Evolutionary conservation across 2,329 filamentous ascomycete genomes (phyloP), one percentile per base, ranked within the genome.

Genomic region (Corynespora cassiicola): DNA sequence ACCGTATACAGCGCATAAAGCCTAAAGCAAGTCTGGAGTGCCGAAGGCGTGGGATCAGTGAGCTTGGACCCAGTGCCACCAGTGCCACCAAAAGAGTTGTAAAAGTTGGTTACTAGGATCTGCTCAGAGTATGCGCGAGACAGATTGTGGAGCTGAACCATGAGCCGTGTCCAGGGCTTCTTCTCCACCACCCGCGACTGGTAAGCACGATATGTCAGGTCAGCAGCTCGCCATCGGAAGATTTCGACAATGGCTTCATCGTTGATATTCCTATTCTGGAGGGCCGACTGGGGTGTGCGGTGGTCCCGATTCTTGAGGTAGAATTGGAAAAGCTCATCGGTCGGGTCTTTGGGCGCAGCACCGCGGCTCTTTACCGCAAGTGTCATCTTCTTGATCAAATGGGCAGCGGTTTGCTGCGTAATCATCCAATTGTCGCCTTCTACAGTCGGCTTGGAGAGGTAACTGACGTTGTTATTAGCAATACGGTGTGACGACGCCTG

Each of bases 371-470:
- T 54, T 5, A 70, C 65, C 4, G 70, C 69, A 18, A 63, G 53
- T 18, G 67, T 57, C 72, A 78, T 78, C 27, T 75, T 75, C 54
- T 80, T 79, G 57, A 80, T 76, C 16, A 80, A 53, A 41, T 74
- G 75, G 16, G 69, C 66, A 0, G 74, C 73, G 3, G 74, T 74
- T 55, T 80, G 76, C 42, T 79, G 76, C 0, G 75, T 78, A 25
- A 80, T 79, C 76, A 79, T 79, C 75, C 75, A 79, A 39, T 80
- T 80, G 51, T 79, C 77, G 2, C 77, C 77, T 47, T 80, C 76
- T 2, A 80, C 77, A 0, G 76, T 80, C 1, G 75, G 75, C 52
- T 79, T 79, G 3, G 75, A 73, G 5, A 77, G 63, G 35, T 78
- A 77, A 40, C 50, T 56, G 22, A 30, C 20, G 11, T 18, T 19